Base-by-base conservation (phyloP, 78 protist species). In the Dictyostelium discoideum region DNA sequence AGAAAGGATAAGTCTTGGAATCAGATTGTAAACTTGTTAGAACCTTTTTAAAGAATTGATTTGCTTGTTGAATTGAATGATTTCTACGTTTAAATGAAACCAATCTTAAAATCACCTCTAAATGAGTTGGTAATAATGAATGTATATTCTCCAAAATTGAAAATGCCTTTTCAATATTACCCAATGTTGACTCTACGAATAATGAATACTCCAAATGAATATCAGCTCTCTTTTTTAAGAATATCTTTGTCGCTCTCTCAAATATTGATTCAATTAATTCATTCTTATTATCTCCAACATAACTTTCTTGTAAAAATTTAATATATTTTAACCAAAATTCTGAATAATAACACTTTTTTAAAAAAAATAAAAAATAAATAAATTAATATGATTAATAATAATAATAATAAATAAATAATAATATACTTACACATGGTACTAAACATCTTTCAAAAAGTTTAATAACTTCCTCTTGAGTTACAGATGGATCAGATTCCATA, bases 361-460 rank as follows among this genome's bases (percentile, higher is more conserved):
- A 76, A 14, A 26, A 39, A 16, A 18, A 18, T 39, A 39, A 76
- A 11, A 29, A 7, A 76, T 76, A 32, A 32, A 32, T 32, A 32
- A 1, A 32, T 32, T 32, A 32, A 32, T 13, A 42, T 42, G 0
- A 42, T 5, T 39, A 8, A 74, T 74, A 37, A 37, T 74, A 74
- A 26, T 32, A 26, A 29, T n/a, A 76, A 76, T 39, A 39, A 24
- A 37, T 11, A 16, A 76, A 69, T 24, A 10, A 11, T 20, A 16
- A 76, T 32, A 76, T 14, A 76, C 82, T 39, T 76, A 76, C 82
- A 80, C 85, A 80, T n/a, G 85, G 85, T 11, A 80, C 48, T 80
- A 80, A 80, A 44, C 67, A 80, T 80, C 63, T 80, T 80, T 80
- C 85, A 46, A 46, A 80, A 39, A 80, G 65, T 80, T 80, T 80